Base-by-base conservation (phyloP, 768 basidiomycete species). In the Cystofilobasidium ferigula region DNA sequence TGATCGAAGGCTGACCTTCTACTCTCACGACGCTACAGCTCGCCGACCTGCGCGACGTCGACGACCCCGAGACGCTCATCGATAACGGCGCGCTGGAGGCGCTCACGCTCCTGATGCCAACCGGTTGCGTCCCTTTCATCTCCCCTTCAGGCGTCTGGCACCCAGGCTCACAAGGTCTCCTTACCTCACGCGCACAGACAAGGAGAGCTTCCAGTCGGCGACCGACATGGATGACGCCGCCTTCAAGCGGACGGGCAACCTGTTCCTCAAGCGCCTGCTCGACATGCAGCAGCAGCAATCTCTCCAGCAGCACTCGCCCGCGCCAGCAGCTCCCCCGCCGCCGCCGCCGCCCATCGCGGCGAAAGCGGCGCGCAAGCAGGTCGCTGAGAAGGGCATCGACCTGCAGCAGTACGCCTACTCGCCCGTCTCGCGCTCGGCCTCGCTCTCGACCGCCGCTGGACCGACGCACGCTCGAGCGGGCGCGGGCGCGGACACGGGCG, bases 51-150 rank as follows among this genome's bases (percentile, higher is more conserved):
- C 40, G 30, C 36, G 48, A 63, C 36, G 30, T 36, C 26, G 64
- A 42, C 38, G 40, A 66, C 20, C 30, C 59, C 14, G 43, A 38
- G 9, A 30, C 24, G 1, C 38, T 69, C 20, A n/a, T 74, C 28
- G 67, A 70, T 30, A 72, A 74, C 22, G 67, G 70, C 40, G 62
- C 64, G 45, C 58, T 74, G 22, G 69, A 76, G 51, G 69, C 72
- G 63, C 70, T 76, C 16, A 74, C 72, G 8, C 67, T 71, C 6
- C 73, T 69, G 3, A 70, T 70, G 67, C 73, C 75, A 3, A 62
- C 64, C 1, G 72, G 73, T 73, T 40, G 38, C 8, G n/a, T 38
- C 24, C 58, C 36, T n/a, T 36, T 36, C 34, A 10, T 30, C 57
- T 9, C 32, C 35, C 13, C 35, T 36, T 9, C 13, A 10, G 32